These are phyloP conservation scores for Auriculariales sp. DNA, from an alignment of 768 basidiomycete genomes.

Conservation along the genomic window DNA sequence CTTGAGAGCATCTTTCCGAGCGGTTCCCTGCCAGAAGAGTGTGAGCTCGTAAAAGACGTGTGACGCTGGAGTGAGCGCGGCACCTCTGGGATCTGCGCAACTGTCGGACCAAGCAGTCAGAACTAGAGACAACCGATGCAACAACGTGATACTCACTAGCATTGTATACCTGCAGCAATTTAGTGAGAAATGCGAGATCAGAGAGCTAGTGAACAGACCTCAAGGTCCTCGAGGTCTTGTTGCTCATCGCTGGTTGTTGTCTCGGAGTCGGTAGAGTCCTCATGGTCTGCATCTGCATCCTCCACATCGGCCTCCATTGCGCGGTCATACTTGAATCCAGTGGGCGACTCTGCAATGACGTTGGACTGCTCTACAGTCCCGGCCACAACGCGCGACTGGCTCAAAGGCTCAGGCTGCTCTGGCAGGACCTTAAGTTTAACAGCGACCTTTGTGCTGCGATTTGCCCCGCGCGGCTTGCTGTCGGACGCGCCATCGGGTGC, in stretches of 20 bases:
- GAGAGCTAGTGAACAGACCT: conserved; percentile 25
- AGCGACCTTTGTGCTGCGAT: conserved; percentile 57
- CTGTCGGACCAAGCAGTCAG: conserved; percentile 26
- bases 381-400: conserved; percentile 16
- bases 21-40: too few relatives aligned
- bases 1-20: conserved; percentile 75
- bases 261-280: conserved; percentile 41
- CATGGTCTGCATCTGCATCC: conserved; percentile 54
- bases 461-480: conserved; percentile 52
- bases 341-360: conserved; percentile 15
- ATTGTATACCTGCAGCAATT: conserved; percentile 58
- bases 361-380: conserved; percentile 6
- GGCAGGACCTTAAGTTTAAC: conserved; percentile 83
- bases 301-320: conserved; percentile 40
- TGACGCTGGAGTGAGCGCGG: too few relatives aligned
- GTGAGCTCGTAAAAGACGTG: too few relatives aligned
- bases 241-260: conserved; percentile 19
- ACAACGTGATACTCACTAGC: not conserved
- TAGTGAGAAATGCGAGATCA: not conserved
- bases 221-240: conserved; percentile 34
- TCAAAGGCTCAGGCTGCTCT: conserved; percentile 52
- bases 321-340: conserved; percentile 30
- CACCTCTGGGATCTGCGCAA: conserved; percentile 85
- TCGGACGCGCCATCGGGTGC: conserved; percentile 16
- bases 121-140: not conserved